phyloP scores from a whole-genome alignment of 345 rosid genomes.

The Ceriops tagal region DNA sequence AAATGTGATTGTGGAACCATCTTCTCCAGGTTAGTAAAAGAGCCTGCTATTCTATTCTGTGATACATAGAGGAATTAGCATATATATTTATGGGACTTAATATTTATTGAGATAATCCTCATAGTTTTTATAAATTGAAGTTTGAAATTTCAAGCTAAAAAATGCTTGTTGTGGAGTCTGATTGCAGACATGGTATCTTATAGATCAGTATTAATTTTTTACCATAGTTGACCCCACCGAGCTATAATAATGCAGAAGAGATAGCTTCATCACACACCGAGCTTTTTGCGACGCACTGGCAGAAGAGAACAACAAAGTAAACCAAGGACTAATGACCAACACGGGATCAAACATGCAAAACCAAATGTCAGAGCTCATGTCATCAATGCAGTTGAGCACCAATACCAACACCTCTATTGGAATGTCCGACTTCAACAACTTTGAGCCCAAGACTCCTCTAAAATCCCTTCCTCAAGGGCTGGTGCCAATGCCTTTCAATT shows the following conservation, averaged over 20 bases:
- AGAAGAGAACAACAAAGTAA: slow-evolving; percentile 69
- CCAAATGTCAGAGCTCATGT: slow-evolving; percentile 45
- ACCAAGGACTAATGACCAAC: slow-evolving; percentile 41
- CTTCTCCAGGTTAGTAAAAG: slow-evolving; percentile 65
- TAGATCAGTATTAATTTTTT: not conserved
- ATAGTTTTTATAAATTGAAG: no score
- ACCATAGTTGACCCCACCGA: not conserved
- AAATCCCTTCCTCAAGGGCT: slow-evolving; percentile 50
- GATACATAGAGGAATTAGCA: no score
- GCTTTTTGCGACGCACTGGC: slow-evolving; percentile 71
- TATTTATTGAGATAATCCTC: no score
- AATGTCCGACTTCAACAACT: slow-evolving; percentile 37
- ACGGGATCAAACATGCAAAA: slow-evolving; percentile 31
- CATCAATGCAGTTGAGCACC: slow-evolving; percentile 34
- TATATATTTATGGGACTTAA: no score
- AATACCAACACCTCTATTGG: slow-evolving; percentile 23
- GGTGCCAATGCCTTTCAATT: slow-evolving; percentile 47
- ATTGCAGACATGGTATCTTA: not conserved
- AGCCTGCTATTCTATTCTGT: not conserved
- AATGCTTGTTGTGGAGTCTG: not conserved
- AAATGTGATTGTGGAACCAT: slow-evolving; percentile 94
- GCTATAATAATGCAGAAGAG: slow-evolving; percentile 44
- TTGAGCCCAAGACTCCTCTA: slow-evolving; percentile 47
- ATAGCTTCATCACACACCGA: slow-evolving; percentile 64
- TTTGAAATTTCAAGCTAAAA: no score